Percentiles rank a stretch among this genome's conserved stretches.
Evolutionary conservation across 495 filamentous ascomycete genomes (phyloP).

Genomic region (Xylaria sp.): DNA sequence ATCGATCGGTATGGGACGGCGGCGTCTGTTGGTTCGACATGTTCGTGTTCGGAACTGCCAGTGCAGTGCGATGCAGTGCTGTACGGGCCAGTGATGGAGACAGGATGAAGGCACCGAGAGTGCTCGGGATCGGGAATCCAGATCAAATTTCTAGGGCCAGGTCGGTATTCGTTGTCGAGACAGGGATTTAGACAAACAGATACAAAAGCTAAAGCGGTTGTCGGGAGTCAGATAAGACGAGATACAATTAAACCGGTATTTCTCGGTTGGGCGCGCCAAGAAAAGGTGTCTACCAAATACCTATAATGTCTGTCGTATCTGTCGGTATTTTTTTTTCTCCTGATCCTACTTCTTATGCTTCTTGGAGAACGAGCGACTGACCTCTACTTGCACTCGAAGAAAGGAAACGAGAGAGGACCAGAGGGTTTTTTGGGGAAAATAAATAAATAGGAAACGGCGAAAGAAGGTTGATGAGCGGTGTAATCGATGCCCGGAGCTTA

Average conservation of each 20-base stretch:
- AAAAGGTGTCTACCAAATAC: conserved; percentile 25
- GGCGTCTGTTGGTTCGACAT: conserved; percentile 57
- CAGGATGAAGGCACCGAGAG: conserved; percentile 14
- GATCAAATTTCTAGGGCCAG: background rate
- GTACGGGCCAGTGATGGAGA: conserved; percentile 29
- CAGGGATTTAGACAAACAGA: conserved; percentile 15
- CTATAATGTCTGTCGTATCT: conserved; percentile 10
- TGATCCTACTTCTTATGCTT: conserved; percentile 6
- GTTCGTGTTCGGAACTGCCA: conserved; percentile 30
- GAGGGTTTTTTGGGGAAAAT: background rate
- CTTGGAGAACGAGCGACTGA: conserved; percentile 22
- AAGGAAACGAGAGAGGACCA: conserved; percentile 14
- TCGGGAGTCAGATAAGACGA: conserved; percentile 14
- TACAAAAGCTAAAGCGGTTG: conserved; percentile 15
- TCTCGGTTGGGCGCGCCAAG: conserved; percentile 10
- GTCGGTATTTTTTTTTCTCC: conserved; percentile 10
- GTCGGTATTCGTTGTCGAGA: conserved; percentile 12
- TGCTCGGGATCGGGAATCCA: conserved; percentile 1
- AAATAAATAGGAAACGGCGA: background rate
- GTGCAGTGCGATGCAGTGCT: conserved; percentile 11
- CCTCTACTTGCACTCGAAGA: conserved; percentile 18
- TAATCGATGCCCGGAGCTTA: conserved; percentile 20
- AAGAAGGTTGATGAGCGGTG: conserved; percentile 18
- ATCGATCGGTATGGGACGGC: conserved; percentile 80
- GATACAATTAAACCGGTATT: conserved; percentile 20